Evolutionary conservation across 2,329 filamentous ascomycete genomes (phyloP), one percentile per base, ranked within the genome.

Genomic region (Penicillium vulpinum): DNA sequence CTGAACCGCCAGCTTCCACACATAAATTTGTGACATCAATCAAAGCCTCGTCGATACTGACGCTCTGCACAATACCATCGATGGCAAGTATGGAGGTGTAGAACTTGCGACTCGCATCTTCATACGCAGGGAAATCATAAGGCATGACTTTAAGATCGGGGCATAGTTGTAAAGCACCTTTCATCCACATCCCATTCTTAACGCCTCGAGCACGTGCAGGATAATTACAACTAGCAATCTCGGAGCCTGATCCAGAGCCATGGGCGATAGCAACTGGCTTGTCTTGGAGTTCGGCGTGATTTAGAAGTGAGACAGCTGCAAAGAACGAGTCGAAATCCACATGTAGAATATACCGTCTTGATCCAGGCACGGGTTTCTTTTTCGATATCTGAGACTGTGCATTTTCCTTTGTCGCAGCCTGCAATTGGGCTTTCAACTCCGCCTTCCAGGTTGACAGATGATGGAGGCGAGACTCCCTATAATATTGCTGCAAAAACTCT

Each of bases 131-230:
- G 69, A 97, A 99, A 69, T 99, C 92, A 67, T 99, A 99, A 0
- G 92, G 90, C n/a, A 99, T 72, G 2, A 97, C 87, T 64, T 95
- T 92, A 18, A 99, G 79, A 22, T 91, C 85, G 0, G 93, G 88
- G 69, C 92, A 99, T 18, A 94, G 74, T 63, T 94, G 88, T 57
- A 88, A 81, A 0, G 94, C 94, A 33, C 84, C 83, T 71, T 93
- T 95, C 93, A 99, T 97, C 94, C 95, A 99, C 94, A 97, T 99
- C 36, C 95, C 95, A 65, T 99, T 99, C 70, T 92, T 96, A 53
- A 99, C 82, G 1, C 93, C 93, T 65, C 88, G 94, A 31, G 85
- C 82, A 36, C 94, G 86, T 7, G 95, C 94, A 21, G 89, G 87
- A 70, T 99, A 99, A 68, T 99, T 99, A 76, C 94, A 99, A 62